Percentiles rank a stretch among this genome's conserved stretches.
Evolutionary conservation across 2,329 filamentous ascomycete species (phyloP).

Genomic region (Sphaerulina vaccinii): DNA sequence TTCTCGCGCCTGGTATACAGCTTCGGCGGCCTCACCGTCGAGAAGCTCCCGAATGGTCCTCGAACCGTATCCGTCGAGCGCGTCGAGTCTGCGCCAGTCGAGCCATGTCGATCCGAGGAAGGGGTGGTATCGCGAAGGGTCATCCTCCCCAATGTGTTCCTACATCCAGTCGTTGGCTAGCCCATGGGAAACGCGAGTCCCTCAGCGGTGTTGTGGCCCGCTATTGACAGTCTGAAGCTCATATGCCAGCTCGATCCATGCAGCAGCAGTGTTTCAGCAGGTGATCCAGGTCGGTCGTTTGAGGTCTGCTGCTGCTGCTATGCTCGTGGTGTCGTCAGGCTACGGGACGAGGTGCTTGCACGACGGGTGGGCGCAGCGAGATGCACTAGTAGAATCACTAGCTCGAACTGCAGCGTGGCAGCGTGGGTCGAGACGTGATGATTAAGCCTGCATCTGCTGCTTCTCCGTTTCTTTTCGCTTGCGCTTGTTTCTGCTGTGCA

Average conservation of each 20-base stretch:
- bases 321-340: background rate
- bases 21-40: slow-evolving; percentile 25
- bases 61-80: slow-evolving; percentile 66
- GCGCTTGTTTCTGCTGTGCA: background rate
- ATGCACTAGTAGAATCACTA: background rate
- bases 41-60: slow-evolving; percentile 42
- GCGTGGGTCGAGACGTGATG: background rate
- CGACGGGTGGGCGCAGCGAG: background rate
- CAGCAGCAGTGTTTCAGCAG: background rate
- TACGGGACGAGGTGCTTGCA: background rate
- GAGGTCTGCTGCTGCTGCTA: background rate
- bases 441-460: too few relatives aligned
- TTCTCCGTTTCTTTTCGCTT: background rate
- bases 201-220: slow-evolving; percentile 7
- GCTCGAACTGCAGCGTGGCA: background rate
- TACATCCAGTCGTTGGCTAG: slow-evolving; percentile 15
- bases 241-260: background rate
- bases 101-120: slow-evolving; percentile 62
- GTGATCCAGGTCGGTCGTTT: background rate
- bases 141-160: slow-evolving; percentile 20
- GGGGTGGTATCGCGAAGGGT: slow-evolving; percentile 24
- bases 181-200: slow-evolving; percentile 17
- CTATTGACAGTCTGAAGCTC: background rate
- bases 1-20: slow-evolving; percentile 45
- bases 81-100: slow-evolving; percentile 64